Conservation (phyloP, 2,329 filamentous ascomycete genomes). For the Furcasterigmium furcatum region DNA sequence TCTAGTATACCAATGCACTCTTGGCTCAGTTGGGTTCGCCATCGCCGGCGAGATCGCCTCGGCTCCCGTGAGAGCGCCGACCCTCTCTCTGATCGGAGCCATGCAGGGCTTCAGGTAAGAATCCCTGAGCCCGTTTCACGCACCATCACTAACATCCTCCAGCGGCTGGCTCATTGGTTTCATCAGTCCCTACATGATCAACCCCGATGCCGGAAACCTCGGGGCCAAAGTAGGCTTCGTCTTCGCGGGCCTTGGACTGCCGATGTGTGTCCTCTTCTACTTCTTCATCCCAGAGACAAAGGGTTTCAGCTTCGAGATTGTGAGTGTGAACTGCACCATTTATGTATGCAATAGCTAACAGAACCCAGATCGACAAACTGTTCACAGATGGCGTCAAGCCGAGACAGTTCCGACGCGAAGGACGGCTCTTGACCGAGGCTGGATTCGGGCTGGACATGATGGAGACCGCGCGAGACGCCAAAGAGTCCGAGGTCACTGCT, state of each 20-base stretch:
- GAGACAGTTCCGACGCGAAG: too few species aligned
- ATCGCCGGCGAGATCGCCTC: conserved; percentile 31
- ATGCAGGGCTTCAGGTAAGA: conserved; percentile 31
- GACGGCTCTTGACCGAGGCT: too few species aligned
- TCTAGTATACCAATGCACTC: too few species aligned
- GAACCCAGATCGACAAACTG: too few species aligned
- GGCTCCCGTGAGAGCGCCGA: conserved; percentile 30
- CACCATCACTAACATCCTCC: too few species aligned
- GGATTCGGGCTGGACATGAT: too few species aligned
- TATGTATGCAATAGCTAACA: too few species aligned
- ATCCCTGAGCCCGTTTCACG: too few species aligned
- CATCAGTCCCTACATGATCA: conserved; percentile 15
- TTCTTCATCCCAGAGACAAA: neutral
- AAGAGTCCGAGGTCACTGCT: too few species aligned
- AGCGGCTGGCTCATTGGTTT: conserved; percentile 34
- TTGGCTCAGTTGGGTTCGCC: neutral
- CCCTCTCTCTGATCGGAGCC: conserved; percentile 33
- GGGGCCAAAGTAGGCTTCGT: neutral
- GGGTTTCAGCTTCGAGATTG: conserved; percentile 15
- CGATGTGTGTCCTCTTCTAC: neutral
- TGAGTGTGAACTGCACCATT: too few species aligned
- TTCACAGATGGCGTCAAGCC: too few species aligned
- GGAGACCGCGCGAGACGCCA: too few species aligned
- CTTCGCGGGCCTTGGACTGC: neutral
- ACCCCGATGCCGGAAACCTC: neutral